Evolutionary conservation across 1,284 basidiomycete genomes (phyloP), one percentile per base, ranked within the genome.

Genomic region (Bjerkandera adusta): DNA sequence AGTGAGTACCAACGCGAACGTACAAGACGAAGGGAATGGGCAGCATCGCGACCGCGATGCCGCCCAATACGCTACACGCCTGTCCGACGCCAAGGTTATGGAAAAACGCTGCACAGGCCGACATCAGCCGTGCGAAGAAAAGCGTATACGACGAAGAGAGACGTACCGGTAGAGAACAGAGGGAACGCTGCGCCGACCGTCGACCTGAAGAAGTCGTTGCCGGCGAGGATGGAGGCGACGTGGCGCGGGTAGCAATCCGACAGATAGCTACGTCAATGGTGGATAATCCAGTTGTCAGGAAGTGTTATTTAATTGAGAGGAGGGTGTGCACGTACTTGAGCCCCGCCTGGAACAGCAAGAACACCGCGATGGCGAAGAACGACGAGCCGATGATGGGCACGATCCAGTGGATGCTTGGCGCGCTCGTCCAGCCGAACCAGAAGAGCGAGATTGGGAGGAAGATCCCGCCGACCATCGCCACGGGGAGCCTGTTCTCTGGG

Each of bases 401-500:
- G 18, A 60, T 57, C 65, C 65, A 67, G 33, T 61, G 65, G 2
- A 69, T 45, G 34, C 45, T 54, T 3, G 56, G 16, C 6, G 50
- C 54, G 5, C 68, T 63, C 0, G 70, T 66, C 68, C 72, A 75
- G 7, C 72, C 71, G 42, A 75, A 67, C 60, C 66, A 66, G 57
- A 76, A 70, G 18, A 72, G 62, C 5, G 68, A 70, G 15, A 67
- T 50, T 1, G 73, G 67, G 21, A 75, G 62, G 1, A 66, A 51
- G 7, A 68, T 62, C 6, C 66, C 69, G 0, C 67, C 68, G 12
- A 65, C 36, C 56, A 69, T 63, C 3, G 69, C 62, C 3, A 68
- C 65, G 3, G 61, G 63, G 13, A 77, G 65, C 42, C 76, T 64
- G 55, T 72, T 69, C 59, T 78, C 70, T 2, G 73, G 71, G 58